phyloP scores from a whole-genome alignment of 1,284 basidiomycete genomes.

The Serendipita sp. region DNA sequence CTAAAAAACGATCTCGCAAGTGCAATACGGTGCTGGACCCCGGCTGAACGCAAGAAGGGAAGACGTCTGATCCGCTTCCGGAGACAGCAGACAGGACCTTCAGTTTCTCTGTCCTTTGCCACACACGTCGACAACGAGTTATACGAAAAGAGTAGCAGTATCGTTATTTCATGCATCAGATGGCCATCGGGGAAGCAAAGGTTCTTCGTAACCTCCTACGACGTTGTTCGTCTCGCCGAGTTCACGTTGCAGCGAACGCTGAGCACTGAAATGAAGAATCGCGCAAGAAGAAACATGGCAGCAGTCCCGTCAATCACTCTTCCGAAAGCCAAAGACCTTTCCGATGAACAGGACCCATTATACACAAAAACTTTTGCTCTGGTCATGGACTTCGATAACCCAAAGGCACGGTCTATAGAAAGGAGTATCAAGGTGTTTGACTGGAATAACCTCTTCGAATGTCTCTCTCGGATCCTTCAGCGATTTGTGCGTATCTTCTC shows the following conservation, averaged over 20 bases:
- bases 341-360: background rate
- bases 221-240: background rate
- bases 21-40: background rate
- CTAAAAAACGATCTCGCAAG: background rate
- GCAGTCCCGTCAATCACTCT: background rate
- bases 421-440: background rate
- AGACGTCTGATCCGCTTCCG: background rate
- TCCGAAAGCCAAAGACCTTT: background rate
- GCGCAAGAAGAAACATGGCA: conserved; percentile 4
- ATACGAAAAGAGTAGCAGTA: background rate
- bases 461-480: background rate
- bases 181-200: background rate
- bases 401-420: background rate
- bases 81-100: background rate
- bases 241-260: background rate
- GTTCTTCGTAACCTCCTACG: background rate
- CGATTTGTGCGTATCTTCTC: background rate
- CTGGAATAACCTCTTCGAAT: background rate
- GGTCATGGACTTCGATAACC: background rate
- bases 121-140: background rate
- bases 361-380: background rate
- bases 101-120: background rate
- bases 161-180: background rate
- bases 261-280: conserved; percentile 3
- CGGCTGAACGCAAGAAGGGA: background rate